These are phyloP conservation scores for Polyporus tsugae DNA, from an alignment of 1,284 basidiomycete species.

Conservation along the genomic window DNA sequence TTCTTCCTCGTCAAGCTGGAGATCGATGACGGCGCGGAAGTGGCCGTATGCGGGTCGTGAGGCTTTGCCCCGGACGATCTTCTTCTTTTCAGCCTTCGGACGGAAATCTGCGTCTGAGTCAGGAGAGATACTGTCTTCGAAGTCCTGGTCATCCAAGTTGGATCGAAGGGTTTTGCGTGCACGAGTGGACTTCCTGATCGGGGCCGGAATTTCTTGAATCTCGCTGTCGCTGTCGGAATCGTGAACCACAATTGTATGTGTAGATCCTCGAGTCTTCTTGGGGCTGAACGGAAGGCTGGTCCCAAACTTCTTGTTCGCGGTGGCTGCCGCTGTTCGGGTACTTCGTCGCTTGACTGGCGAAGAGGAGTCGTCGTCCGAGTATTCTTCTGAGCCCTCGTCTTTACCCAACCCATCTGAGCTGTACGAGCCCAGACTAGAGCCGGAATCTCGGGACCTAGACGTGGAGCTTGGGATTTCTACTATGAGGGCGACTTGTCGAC, in stretches of 20 bases:
- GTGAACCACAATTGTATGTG: conserved; percentile 39
- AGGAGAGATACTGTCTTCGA: conserved; percentile 36
- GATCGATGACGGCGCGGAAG: conserved; percentile 64
- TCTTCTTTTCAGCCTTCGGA: conserved; percentile 42
- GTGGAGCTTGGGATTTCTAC: conserved; percentile 29
- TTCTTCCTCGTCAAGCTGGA: conserved; percentile 63
- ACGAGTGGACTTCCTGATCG: conserved; percentile 38
- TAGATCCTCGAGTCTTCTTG: conserved; percentile 57
- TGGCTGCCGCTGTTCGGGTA: conserved; percentile 27
- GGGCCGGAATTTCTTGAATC: conserved; percentile 34
- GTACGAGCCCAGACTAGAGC: conserved; percentile 14
- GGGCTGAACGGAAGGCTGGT: conserved; percentile 65
- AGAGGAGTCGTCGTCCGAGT: conserved; percentile 20
- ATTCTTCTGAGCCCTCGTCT: conserved; percentile 31
- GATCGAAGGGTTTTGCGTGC: conserved; percentile 38
- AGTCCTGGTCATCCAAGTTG: conserved; percentile 42
- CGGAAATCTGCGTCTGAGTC: conserved; percentile 36
- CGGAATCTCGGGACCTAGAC: conserved; percentile 18
- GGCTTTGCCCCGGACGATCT: conserved; percentile 47
- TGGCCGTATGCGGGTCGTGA: conserved; percentile 72
- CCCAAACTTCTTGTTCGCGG: conserved; percentile 33
- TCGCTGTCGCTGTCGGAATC: conserved; percentile 51
- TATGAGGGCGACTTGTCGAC: conserved; percentile 52
- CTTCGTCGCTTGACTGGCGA: conserved; percentile 18
- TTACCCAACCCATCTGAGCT: conserved; percentile 34